Evolutionary conservation across 768 basidiomycete species (phyloP).

Genomic region (Mrakia blollopis): DNA sequence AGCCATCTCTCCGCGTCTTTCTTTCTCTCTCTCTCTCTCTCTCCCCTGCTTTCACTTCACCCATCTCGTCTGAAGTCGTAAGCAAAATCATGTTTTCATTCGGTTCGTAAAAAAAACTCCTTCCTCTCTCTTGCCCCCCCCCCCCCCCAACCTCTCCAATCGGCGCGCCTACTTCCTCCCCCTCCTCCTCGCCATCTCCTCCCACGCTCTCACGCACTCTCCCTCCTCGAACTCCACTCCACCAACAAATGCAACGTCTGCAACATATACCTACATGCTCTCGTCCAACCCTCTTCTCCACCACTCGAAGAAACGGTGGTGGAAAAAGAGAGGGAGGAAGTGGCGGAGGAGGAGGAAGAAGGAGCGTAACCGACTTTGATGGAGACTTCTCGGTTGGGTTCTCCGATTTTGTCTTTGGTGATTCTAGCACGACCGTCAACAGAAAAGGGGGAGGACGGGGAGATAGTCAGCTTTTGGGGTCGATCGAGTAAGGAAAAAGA

Average conservation of each 20-base stretch:
- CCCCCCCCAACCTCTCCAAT: no score
- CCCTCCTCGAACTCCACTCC: constrained; percentile 10
- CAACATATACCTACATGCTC: constrained; percentile 29
- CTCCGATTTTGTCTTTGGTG: constrained; percentile 89
- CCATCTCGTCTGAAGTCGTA: no score
- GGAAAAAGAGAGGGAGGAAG: neutral
- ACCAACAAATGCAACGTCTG: constrained; percentile 29
- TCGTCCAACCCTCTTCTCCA: constrained; percentile 29
- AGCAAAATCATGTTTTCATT: no score
- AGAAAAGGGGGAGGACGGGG: neutral
- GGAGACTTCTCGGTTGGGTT: constrained; percentile 43
- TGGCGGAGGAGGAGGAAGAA: constrained; percentile 1
- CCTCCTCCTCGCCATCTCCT: neutral
- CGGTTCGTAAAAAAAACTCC: no score
- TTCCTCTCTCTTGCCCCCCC: no score
- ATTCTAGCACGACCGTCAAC: constrained; percentile 60
- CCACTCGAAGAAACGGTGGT: neutral
- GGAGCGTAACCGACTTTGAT: constrained; percentile 29
- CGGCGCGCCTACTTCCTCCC: neutral
- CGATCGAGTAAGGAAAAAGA: constrained; percentile 6
- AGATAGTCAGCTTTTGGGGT: no score
- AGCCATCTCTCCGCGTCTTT: neutral
- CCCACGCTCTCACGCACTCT: neutral
- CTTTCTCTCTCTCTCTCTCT: neutral
- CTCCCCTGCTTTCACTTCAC: neutral